Evolutionary conservation across 768 basidiomycete genomes (phyloP), one percentile per base, ranked within the genome.

Genomic region (Lactarius pseudohatsudake): DNA sequence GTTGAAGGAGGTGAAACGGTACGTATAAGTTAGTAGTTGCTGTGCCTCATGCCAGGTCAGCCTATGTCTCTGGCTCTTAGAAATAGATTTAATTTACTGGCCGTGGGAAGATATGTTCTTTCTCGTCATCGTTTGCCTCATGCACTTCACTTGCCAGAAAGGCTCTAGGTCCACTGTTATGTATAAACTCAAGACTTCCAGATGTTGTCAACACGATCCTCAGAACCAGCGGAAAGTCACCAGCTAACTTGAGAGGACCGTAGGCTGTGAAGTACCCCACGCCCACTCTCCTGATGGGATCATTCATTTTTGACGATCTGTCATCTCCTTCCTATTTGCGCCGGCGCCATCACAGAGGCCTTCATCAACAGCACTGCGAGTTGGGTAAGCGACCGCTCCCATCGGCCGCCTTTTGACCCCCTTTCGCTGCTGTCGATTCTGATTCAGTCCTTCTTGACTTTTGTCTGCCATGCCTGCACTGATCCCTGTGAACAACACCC

Each of bases 1-100:
- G 64, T 66, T 85, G 67, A 86, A 85, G 77, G 60, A 28, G 47
- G 28, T 36, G 36, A 59, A 59, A 13, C 66, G 62, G 62, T 71
- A 71, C n/a, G 36, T 41, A 18, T 66, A 4, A 38, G 11, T 10
- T 38, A n/a, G 36, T 8, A 28, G 36, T n/a, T 26, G 36, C 34
- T 50, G 34, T 53, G 61, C 50, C 61, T 5, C 20, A 20, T n/a
- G n/a, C 32, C 50, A 40, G 32, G 43, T 15, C 26, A 53, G 34
- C 30, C 60, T 26, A 38, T n/a, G 36, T 36, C 15, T 16, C 16
- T n/a, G 60, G 13, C 34, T 50, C 22, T 28, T 38, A 5, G 45
- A 32, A 64, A 43, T 64, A 63, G 30, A 57, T 26, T 36, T 38
- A 32, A 16, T 53, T 47, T 53, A 54, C 47, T 32, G 47, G 47